These are phyloP conservation scores for Metarhizium guizhouense DNA, from an alignment of 2,329 filamentous ascomycete genomes.

Conservation along the genomic window DNA sequence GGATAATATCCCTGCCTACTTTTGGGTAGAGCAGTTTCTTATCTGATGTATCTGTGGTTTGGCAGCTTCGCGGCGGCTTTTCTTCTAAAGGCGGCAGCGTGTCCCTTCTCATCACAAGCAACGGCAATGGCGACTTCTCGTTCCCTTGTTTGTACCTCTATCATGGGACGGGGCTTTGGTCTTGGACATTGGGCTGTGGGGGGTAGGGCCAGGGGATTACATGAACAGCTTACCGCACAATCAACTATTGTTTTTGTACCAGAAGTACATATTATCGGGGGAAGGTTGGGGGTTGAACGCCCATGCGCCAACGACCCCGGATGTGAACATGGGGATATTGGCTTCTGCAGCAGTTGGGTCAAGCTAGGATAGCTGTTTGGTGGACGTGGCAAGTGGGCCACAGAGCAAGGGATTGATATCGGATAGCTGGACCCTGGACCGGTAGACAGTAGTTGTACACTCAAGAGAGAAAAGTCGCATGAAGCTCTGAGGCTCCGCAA, in stretches of 20 bases:
- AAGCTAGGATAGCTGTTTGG: conserved; percentile 2
- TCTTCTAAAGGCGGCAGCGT: neutral
- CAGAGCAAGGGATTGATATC: neutral
- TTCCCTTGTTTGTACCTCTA: neutral
- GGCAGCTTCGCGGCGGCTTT: neutral
- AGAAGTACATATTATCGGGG: neutral
- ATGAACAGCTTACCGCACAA: neutral
- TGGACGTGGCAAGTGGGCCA: neutral
- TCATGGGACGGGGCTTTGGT: neutral
- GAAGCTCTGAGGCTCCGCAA: neutral
- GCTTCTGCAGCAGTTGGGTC: neutral
- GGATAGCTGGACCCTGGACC: neutral
- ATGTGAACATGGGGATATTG: neutral
- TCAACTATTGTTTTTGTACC: neutral
- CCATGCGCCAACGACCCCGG: neutral
- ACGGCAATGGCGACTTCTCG: neutral
- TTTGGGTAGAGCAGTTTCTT: conserved; percentile 2
- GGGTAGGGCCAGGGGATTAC: neutral
- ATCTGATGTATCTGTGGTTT: neutral
- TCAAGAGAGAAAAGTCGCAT: conserved; percentile 7
- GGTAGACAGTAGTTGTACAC: conserved; percentile 5
- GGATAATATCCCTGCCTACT: conserved; percentile 1
- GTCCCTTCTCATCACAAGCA: neutral
- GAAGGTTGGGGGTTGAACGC: neutral
- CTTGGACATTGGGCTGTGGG: neutral